phyloP scores from a whole-genome alignment of 2,329 filamentous ascomycete species.

The Trichoderma koningii region DNA sequence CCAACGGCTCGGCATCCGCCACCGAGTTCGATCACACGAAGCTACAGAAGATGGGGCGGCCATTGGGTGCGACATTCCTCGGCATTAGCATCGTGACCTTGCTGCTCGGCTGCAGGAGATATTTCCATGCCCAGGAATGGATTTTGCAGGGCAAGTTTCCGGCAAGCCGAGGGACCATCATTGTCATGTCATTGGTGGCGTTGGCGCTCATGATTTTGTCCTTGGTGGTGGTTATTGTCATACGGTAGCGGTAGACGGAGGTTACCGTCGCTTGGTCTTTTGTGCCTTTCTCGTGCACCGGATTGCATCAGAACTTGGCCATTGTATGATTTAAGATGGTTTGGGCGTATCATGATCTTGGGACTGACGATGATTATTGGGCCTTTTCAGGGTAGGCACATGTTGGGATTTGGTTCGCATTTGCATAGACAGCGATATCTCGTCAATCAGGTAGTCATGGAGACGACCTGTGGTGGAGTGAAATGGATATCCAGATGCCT shows the following conservation, averaged over 20 bases:
- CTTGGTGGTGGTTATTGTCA: constrained; percentile 60
- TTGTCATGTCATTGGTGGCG: constrained; percentile 68
- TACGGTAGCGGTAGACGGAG: constrained; percentile 41
- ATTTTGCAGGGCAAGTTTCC: constrained; percentile 79
- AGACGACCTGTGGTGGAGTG: not conserved
- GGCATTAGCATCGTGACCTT: constrained; percentile 74
- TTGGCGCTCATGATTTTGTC: constrained; percentile 63
- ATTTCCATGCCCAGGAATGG: constrained; percentile 77
- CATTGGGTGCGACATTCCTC: constrained; percentile 75
- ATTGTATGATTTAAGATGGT: not conserved
- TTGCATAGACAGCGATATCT: not conserved
- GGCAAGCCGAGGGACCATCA: constrained; percentile 72
- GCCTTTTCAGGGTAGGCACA: not conserved
- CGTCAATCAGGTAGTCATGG: not conserved
- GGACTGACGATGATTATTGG: not conserved
- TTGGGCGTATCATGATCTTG: not conserved
- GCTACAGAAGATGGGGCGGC: constrained; percentile 68
- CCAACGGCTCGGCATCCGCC: constrained; percentile 43
- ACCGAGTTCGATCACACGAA: constrained; percentile 42
- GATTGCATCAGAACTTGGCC: not conserved
- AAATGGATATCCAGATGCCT: not conserved
- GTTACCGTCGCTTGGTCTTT: not conserved
- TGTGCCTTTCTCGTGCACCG: not conserved
- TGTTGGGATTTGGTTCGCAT: not conserved
- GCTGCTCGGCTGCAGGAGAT: constrained; percentile 75